A percentile compares a stretch with the other conserved stretches of the same genome.
Evolutionary conservation across 2,329 filamentous ascomycete genomes (phyloP).

Genomic region (Stagonosporopsis vannaccii): DNA sequence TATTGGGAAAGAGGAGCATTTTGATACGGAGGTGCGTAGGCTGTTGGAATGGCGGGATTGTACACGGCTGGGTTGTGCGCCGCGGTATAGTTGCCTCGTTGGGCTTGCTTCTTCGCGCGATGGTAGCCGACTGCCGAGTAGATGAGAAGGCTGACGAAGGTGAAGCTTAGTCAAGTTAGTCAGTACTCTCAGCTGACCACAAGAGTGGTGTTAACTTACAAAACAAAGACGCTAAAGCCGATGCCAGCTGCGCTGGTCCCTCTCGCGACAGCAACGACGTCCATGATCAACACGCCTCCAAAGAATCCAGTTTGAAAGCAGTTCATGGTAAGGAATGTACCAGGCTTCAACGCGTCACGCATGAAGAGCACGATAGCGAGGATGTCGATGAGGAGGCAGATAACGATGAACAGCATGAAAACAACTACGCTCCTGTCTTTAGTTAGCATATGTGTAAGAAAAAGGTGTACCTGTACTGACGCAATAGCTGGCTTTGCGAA

Average conservation of each 20-base stretch:
- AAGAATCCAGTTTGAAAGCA: conserved; percentile 48
- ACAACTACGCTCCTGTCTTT: conserved; percentile 36
- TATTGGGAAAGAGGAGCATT: conserved; percentile 30
- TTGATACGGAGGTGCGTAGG: conserved; percentile 27
- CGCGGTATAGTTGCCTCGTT: conserved; percentile 43
- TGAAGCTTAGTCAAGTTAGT: conserved; percentile 35
- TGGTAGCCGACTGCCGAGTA: conserved; percentile 49
- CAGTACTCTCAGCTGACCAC: not conserved
- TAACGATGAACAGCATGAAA: conserved; percentile 43
- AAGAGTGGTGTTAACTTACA: conserved; percentile 39
- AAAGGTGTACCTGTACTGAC: conserved; percentile 19
- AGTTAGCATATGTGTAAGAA: conserved; percentile 25
- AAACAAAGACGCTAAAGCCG: conserved; percentile 42
- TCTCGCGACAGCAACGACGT: conserved; percentile 36
- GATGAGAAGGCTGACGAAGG: conserved; percentile 49
- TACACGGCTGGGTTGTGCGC: conserved; percentile 39
- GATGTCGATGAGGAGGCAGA: conserved; percentile 46
- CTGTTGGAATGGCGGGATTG: conserved; percentile 33
- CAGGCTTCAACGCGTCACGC: conserved; percentile 42
- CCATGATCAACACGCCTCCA: conserved; percentile 40
- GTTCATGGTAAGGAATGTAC: conserved; percentile 47
- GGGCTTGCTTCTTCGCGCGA: conserved; percentile 45
- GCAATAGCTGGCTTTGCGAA: conserved; percentile 29
- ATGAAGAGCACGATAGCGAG: conserved; percentile 45
- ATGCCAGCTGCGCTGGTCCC: conserved; percentile 33